These are phyloP conservation scores for Metroxylon sagu DNA, from an alignment of 176 grass and related monocot genomes.

Conservation along the genomic window DNA sequence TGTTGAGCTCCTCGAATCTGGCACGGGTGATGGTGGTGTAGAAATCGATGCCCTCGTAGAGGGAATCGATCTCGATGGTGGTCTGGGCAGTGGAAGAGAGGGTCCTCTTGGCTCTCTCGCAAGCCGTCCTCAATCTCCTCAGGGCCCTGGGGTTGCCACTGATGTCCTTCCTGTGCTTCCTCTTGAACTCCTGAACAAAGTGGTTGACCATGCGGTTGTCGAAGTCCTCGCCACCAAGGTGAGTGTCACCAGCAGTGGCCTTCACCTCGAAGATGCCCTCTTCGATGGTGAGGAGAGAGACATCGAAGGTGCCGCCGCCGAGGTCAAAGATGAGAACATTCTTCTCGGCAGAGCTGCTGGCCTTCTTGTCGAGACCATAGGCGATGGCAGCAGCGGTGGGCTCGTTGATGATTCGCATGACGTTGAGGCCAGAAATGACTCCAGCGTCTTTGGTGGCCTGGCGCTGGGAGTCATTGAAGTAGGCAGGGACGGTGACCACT, in stretches of 20 bases:
- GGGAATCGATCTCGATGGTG: constrained; percentile 38
- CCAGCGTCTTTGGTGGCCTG: constrained; percentile 59
- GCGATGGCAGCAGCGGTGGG: constrained; percentile 38
- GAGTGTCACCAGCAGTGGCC: constrained; percentile 55
- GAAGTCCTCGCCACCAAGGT: constrained; percentile 61
- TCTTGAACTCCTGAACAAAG: constrained; percentile 56
- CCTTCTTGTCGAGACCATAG: constrained; percentile 56
- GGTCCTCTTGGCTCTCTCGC: constrained; percentile 54
- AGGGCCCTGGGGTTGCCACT: constrained; percentile 52
- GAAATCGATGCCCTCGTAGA: constrained; percentile 53
- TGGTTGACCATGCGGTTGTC: constrained; percentile 64
- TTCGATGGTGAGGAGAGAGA: constrained; percentile 48
- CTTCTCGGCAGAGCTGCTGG: constrained; percentile 40
- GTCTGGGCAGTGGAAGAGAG: constrained; percentile 57
- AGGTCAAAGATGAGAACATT: constrained; percentile 61
- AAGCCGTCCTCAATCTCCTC: constrained; percentile 37
- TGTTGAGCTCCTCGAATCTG: constrained; percentile 46
- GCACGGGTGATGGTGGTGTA: constrained; percentile 50
- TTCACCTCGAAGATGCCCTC: constrained; percentile 54
- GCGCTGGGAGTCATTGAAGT: constrained; percentile 51
- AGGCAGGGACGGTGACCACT: constrained; percentile 44
- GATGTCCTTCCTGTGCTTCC: constrained; percentile 60
- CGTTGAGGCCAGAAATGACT: constrained; percentile 53
- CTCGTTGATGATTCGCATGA: constrained; percentile 50
- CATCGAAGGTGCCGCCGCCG: constrained; percentile 55